Evolutionary conservation across 768 basidiomycete genomes (phyloP).

Genomic region (Suillus paluster): DNA sequence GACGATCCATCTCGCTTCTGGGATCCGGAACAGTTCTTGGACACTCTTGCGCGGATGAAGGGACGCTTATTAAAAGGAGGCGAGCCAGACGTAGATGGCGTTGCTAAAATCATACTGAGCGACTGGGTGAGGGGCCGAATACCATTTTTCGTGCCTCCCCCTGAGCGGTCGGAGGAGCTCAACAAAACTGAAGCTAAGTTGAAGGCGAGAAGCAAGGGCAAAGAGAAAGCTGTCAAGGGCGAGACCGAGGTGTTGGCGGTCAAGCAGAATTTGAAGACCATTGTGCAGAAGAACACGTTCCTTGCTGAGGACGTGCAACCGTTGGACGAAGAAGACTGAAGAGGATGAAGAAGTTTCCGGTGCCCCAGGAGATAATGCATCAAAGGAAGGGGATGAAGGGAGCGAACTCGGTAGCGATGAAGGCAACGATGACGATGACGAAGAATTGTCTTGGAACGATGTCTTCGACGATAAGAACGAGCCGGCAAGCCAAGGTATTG

Average conservation of each 20-base stretch:
- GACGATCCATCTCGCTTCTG: slow-evolving; percentile 57
- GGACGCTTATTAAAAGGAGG: slow-evolving; percentile 93
- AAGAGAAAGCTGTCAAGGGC: slow-evolving; percentile 41
- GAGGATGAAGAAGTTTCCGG: slow-evolving; percentile 29
- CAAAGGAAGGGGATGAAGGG: slow-evolving; percentile 31
- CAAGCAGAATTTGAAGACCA: slow-evolving; percentile 83
- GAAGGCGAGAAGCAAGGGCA: slow-evolving; percentile 59
- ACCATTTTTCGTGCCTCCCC: slow-evolving; percentile 94
- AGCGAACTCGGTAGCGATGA: slow-evolving; percentile 48
- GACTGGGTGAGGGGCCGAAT: slow-evolving; percentile 98
- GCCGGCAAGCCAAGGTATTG: slow-evolving; percentile 19
- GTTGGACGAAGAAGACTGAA: slow-evolving; percentile 53
- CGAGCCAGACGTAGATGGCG: slow-evolving; percentile 90
- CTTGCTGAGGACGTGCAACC: slow-evolving; percentile 81
- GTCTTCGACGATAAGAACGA: slow-evolving; percentile 68
- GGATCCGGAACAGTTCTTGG: slow-evolving; percentile 80
- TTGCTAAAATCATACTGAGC: slow-evolving; percentile 92
- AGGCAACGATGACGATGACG: slow-evolving; percentile 43
- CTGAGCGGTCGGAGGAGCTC: slow-evolving; percentile 75
- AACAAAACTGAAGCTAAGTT: slow-evolving; percentile 58
- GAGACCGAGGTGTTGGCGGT: slow-evolving; percentile 60
- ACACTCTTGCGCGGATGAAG: slow-evolving; percentile 85
- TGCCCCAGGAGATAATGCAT: background rate
- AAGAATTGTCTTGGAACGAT: slow-evolving; percentile 83
- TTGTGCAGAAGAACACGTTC: slow-evolving; percentile 89